Conservation (phyloP, 306 rosid species). For the Arachis stenosperma region DNA sequence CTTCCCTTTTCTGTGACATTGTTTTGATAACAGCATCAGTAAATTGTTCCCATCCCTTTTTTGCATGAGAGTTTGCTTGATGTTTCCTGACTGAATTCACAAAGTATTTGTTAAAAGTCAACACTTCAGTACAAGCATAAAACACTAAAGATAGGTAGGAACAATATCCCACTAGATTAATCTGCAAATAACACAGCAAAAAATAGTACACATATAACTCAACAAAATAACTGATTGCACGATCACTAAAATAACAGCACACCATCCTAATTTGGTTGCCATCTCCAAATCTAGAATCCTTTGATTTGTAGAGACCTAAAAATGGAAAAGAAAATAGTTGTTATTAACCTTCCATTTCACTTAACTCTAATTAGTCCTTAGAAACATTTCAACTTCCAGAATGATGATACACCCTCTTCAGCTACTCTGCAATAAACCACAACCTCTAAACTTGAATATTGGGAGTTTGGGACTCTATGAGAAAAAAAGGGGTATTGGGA, state of each 20-base stretch:
- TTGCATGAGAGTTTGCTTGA: conserved; percentile 91
- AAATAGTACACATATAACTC: conserved; percentile 18
- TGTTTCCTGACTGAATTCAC: conserved; percentile 74
- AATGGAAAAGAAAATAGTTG: conserved; percentile 29
- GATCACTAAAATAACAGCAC: conserved; percentile 53
- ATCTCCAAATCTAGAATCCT: conserved; percentile 91
- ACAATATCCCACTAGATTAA: background rate
- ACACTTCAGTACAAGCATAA: background rate
- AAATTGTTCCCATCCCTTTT: conserved; percentile 95
- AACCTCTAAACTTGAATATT: too few species aligned
- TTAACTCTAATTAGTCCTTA: too few species aligned
- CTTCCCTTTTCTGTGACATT: conserved; percentile 80
- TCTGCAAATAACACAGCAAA: background rate
- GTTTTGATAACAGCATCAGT: conserved; percentile 87
- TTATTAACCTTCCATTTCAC: too few species aligned
- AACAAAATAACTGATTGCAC: background rate
- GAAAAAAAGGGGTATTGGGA: too few species aligned
- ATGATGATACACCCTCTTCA: background rate
- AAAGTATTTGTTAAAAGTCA: conserved; percentile 15
- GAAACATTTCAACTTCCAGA: background rate
- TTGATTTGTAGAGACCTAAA: conserved; percentile 95
- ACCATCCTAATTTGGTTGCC: conserved; percentile 81
- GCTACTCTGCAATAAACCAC: background rate
- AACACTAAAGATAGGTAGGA: conserved; percentile 6
- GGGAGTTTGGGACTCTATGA: too few species aligned